Evolutionary conservation across 371 early-diverging fungal species (phyloP), one percentile per base, ranked within the genome.

Genomic region (Chytridium lagenaria): DNA sequence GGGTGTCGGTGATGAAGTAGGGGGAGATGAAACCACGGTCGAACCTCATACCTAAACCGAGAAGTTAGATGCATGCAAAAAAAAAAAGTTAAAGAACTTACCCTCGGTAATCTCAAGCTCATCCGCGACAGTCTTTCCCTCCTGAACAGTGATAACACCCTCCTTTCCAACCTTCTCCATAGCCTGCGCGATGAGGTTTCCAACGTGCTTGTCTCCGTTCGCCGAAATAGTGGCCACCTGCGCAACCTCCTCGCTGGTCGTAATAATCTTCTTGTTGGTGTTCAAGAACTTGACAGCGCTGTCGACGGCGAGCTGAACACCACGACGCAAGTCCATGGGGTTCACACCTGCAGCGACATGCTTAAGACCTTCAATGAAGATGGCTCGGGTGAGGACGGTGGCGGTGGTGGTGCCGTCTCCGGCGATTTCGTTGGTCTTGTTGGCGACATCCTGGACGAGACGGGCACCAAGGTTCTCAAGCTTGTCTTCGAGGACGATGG

Each of bases 81-180:
- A 38, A 51, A 12, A 49, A 30, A 50, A 69, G 33, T 15, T 5
- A 16, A 22, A n/a, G 5, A 15, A 69, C 71, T 33, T 37, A 81
- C 83, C 97, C 87, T 98, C 98, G 68, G 98, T 98, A 78, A 98
- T 90, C 79, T 94, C 96, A 51, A 98, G 88, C 87, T 96, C 96
- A 82, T 98, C 98, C 16, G 93, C 92, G 64, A 96, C 91, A 72
- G 98, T 98, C 90, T 97, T 98, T 77, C 98, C 98, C 80, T 98
- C 98, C 90, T 96, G 95, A 77, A 96, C 95, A 1, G 98, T 98
- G 84, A 98, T 98, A 59, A 97, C 98, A 78, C 98, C 98, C 86
- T 98, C 98, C 89, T 98, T 98, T 80, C 98, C 98, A 74, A 98
- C 98, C 90, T 96, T 97, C 81, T 96, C 97, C 98, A 98, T 98